Conservation (phyloP, 1,284 basidiomycete genomes). For the Pseudozyma pruni region DNA sequence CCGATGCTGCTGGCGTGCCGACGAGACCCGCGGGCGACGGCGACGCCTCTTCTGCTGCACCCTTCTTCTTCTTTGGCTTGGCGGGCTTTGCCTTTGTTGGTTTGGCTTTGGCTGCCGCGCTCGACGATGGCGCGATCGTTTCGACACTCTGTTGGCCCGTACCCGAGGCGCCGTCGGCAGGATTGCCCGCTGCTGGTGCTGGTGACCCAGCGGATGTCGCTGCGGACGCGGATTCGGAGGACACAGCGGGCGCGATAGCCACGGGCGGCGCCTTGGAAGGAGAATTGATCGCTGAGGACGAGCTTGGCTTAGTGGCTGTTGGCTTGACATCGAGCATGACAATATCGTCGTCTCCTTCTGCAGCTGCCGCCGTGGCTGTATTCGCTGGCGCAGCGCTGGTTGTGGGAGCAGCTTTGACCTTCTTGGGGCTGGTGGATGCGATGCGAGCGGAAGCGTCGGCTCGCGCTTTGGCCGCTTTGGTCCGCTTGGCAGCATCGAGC, state of each 20-base stretch:
- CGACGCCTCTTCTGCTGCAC: conserved; percentile 13
- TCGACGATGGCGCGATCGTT: conserved; percentile 6
- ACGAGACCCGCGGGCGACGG: background rate
- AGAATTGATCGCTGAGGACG: background rate
- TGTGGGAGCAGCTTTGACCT: conserved; percentile 10
- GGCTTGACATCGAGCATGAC: conserved; percentile 42
- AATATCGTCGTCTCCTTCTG: conserved; percentile 25
- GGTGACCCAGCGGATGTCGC: background rate
- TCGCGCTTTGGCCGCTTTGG: conserved; percentile 51
- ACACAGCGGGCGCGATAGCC: background rate
- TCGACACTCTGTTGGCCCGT: conserved; percentile 12
- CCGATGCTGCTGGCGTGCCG: background rate
- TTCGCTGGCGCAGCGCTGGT: background rate
- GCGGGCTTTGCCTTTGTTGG: conserved; percentile 35
- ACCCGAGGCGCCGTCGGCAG: conserved; percentile 7
- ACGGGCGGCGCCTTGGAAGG: background rate
- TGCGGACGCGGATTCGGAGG: conserved; percentile 6
- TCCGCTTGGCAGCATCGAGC: conserved; percentile 51
- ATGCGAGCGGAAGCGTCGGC: conserved; percentile 25
- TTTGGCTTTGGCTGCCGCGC: conserved; percentile 27
- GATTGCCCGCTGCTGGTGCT: background rate
- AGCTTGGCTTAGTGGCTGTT: conserved; percentile 3
- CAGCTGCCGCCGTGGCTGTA: background rate
- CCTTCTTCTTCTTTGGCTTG: conserved; percentile 48
- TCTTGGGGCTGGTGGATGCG: conserved; percentile 31